phyloP scores from a whole-genome alignment of 2,329 filamentous ascomycete genomes.

The Diaporthe ampelina region DNA sequence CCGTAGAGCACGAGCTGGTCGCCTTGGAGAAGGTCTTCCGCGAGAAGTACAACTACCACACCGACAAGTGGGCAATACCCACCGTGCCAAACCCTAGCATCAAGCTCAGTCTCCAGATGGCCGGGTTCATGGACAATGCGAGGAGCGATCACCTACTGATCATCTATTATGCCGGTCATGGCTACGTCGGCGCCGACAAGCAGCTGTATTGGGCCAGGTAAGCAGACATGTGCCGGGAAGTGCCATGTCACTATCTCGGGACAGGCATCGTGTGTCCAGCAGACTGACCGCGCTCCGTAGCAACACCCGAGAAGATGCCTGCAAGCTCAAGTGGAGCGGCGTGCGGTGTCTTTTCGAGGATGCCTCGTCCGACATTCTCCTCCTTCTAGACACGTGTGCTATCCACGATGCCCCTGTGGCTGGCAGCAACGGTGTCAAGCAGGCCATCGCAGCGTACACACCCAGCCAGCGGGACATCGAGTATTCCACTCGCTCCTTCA shows the following conservation, averaged over 20 bases:
- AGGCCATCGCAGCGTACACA: slow-evolving; percentile 72
- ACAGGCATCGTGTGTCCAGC: slow-evolving; percentile 34
- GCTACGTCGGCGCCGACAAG: slow-evolving; percentile 69
- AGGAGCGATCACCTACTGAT: slow-evolving; percentile 72
- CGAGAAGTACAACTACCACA: slow-evolving; percentile 72
- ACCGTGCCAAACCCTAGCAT: slow-evolving; percentile 70
- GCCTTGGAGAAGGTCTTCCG: slow-evolving; percentile 70
- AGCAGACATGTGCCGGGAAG: slow-evolving; percentile 50
- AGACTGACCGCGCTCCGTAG: slow-evolving; percentile 54
- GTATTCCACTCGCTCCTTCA: slow-evolving; percentile 68
- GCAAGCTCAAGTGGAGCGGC: slow-evolving; percentile 74
- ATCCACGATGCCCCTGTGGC: slow-evolving; percentile 64
- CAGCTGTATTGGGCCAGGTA: slow-evolving; percentile 78
- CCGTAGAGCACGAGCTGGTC: slow-evolving; percentile 66
- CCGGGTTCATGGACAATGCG: slow-evolving; percentile 71
- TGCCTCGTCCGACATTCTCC: slow-evolving; percentile 72
- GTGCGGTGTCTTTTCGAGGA: slow-evolving; percentile 74
- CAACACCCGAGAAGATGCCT: slow-evolving; percentile 69
- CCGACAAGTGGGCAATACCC: slow-evolving; percentile 73
- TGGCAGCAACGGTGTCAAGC: slow-evolving; percentile 70
- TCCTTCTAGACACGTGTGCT: slow-evolving; percentile 74
- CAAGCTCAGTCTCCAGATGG: slow-evolving; percentile 73
- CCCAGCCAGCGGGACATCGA: slow-evolving; percentile 64
- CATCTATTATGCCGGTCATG: slow-evolving; percentile 75
- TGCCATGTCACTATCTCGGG: background rate